phyloP scores from a whole-genome alignment of 2,329 filamentous ascomycete genomes.

The Colletotrichum sp. region DNA sequence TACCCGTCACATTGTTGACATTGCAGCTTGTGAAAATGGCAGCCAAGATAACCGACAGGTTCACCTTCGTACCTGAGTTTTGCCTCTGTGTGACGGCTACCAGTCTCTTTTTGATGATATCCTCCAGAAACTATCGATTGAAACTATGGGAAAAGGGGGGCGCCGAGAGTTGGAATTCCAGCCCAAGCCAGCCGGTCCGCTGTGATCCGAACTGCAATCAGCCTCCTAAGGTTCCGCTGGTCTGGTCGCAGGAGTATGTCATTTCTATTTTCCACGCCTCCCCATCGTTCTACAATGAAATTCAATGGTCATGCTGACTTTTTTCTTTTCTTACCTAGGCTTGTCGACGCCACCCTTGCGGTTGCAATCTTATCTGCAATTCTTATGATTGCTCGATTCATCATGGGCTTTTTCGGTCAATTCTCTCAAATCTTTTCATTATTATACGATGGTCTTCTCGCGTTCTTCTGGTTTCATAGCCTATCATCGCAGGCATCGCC shows the following conservation, averaged over 20 bases:
- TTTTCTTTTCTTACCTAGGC: conserved; percentile 11
- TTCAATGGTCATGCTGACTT: not conserved
- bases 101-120: conserved; percentile 25
- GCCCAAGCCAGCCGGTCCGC: conserved; percentile 30
- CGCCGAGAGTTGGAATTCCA: conserved; percentile 32
- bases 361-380: conserved; percentile 31
- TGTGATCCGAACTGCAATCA: conserved; percentile 32
- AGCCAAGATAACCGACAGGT: not conserved
- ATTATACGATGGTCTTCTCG: conserved; percentile 33
- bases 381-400: conserved; percentile 28
- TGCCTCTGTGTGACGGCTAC: conserved; percentile 1
- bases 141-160: conserved; percentile 31
- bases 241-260: conserved; percentile 30
- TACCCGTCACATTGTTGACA: not conserved
- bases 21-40: not conserved
- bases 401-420: conserved; percentile 23
- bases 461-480: conserved; percentile 29
- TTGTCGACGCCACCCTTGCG: conserved; percentile 31
- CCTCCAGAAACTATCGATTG: conserved; percentile 23
- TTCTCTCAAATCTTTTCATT: conserved; percentile 22
- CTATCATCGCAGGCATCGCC: conserved; percentile 25
- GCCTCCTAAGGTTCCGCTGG: conserved; percentile 29
- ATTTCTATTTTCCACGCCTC: not conserved
- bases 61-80: conserved; percentile 24
- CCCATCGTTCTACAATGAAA: not conserved